These are phyloP conservation scores for Potentilla sterilis DNA, from an alignment of 306 rosid species.

Conservation along the genomic window DNA sequence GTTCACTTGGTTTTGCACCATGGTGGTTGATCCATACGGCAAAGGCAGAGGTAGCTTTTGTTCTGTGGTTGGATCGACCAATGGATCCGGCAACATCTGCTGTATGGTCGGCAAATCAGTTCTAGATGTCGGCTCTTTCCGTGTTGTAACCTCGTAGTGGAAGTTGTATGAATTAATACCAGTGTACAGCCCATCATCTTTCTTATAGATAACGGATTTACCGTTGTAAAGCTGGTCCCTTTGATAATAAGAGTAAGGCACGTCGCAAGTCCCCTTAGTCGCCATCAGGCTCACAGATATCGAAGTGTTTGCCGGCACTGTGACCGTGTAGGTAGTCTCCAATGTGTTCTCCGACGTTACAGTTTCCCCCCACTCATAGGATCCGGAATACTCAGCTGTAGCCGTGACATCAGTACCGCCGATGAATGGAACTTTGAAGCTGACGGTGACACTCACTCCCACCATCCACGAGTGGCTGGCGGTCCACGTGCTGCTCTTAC, in stretches of 20 bases:
- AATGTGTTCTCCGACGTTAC: background rate
- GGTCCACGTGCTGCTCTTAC: background rate
- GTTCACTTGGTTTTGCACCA: background rate
- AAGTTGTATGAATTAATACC: background rate
- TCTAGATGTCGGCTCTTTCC: background rate
- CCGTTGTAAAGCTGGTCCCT: background rate
- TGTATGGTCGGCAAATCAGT: background rate
- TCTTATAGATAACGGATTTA: background rate
- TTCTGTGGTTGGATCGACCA: background rate
- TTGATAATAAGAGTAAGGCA: background rate
- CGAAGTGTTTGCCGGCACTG: background rate
- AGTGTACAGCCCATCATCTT: background rate
- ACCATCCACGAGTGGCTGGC: background rate
- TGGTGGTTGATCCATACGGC: background rate
- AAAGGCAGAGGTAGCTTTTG: no score
- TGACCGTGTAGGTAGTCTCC: background rate
- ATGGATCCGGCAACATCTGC: no score
- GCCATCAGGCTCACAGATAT: background rate
- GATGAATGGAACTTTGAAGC: background rate
- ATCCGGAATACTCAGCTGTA: background rate
- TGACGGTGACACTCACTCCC: background rate
- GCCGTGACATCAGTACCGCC: background rate
- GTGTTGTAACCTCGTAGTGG: background rate
- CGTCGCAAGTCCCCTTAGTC: background rate
- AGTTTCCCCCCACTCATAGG: background rate